Percentiles rank a stretch among this genome's conserved stretches.
These are phyloP conservation scores for Sugiyamaella lignohabitans DNA, from an alignment of 805 yeast species.

Conservation along the genomic window DNA sequence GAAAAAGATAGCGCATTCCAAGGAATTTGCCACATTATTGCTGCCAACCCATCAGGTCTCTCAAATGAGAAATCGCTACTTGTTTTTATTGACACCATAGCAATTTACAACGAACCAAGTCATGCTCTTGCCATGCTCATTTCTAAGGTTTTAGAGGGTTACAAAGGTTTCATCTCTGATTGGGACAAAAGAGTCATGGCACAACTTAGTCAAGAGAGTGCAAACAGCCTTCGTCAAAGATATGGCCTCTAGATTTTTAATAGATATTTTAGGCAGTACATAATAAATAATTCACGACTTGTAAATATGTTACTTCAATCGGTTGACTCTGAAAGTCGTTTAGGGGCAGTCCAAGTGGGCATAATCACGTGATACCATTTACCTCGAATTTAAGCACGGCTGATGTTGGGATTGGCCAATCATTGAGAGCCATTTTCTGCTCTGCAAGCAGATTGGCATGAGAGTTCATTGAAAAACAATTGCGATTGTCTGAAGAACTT, in stretches of 20 bases:
- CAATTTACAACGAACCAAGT: conserved; percentile 21
- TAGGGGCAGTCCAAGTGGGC: too few species aligned
- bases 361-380: too few species aligned
- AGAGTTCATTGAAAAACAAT: neutral
- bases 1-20: conserved; percentile 84
- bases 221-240: conserved; percentile 15
- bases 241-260: too few species aligned
- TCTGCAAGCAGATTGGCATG: neutral
- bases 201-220: conserved; percentile 20
- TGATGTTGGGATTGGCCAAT: neutral
- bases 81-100: conserved; percentile 54
- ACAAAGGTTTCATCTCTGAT: conserved; percentile 23
- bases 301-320: too few species aligned
- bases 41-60: conserved; percentile 60
- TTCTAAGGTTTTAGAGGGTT: conserved; percentile 24
- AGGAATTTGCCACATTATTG: conserved; percentile 72
- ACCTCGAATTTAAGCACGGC: too few species aligned
- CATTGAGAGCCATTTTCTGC: neutral
- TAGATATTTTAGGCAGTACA: too few species aligned
- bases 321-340: too few species aligned
- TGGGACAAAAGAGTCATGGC: conserved; percentile 24
- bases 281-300: too few species aligned
- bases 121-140: conserved; percentile 21
- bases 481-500: neutral
- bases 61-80: conserved; percentile 43